Base-by-base conservation (phyloP, 371 early-diverging fungal species). In the Amoeboaphelidium protococcarum region DNA sequence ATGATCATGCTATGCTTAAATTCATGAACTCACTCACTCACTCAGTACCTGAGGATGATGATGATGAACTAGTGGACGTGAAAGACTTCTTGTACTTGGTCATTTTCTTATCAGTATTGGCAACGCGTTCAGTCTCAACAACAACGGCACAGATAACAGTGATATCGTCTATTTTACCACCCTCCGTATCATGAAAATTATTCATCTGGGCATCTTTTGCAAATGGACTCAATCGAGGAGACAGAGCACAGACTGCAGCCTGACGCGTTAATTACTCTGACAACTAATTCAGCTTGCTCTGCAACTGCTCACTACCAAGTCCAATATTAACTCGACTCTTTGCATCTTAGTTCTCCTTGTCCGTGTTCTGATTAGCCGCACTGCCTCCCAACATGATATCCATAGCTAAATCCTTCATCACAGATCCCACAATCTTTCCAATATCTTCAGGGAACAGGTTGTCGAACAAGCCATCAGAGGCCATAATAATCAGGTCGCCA, bases 401-500 rank as follows among this genome's bases (percentile, higher is more conserved):
- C 42, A 19, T 42, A 21, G 6, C 10, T 19, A 42, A 42, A 6
- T 42, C 42, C 21, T 42, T 12, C 25, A 48, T 4, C 6, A 31
- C 48, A 23, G 25, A 25, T 3, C 26, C 25, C 4, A 50, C 25
- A 13, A 49, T 50, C 21, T 21, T 23, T 42, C 51, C 13, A 2
- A 52, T 44, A 19, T 52, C 52, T 10, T 23, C 25, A 4, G n/a
- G 13, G 25, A 37, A 42, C 0, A 37, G 26, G 19, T 52, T 52
- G 26, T 52, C 52, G 2, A 54, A 52, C 0, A 52, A 13, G 1
- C 52, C 52, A 45, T 52, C 52, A 25, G 52, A 43, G 1, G 27
- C 52, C 4, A 52, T 21, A 25, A 52, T 22, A 26, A 52, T 25
- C 16, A 52, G 26, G 25, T 54, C 54, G 24, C 54, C 54, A 21